A percentile compares a stretch with the other conserved stretches of the same genome.
phyloP scores from a whole-genome alignment of 2,329 filamentous ascomycete genomes.

The Aspergillus latus region DNA sequence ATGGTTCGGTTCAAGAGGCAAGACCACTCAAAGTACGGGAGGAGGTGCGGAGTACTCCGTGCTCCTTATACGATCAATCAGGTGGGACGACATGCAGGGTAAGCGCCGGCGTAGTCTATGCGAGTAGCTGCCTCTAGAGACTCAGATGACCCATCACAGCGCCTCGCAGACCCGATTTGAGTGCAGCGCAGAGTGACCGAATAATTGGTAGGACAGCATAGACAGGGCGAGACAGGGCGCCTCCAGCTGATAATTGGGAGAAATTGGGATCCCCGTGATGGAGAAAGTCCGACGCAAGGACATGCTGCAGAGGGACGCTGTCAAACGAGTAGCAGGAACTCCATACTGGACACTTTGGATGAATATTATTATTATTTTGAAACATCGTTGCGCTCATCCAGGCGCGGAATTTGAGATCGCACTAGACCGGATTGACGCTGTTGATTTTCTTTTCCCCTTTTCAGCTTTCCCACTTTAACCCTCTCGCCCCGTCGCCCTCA shows the following conservation, averaged over 20 bases:
- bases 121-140: neutral
- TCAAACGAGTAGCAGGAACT: constrained; percentile 2
- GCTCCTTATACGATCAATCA: constrained; percentile 4
- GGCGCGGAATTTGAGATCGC: constrained; percentile 13
- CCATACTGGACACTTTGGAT: constrained; percentile 1
- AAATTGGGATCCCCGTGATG: constrained; percentile 11
- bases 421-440: constrained; percentile 7
- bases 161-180: constrained; percentile 6
- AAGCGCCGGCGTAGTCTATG: constrained; percentile 5
- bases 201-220: constrained; percentile 4
- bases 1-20: neutral
- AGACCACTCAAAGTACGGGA: no score
- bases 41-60: neutral
- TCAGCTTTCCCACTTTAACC: constrained; percentile 16
- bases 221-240: neutral
- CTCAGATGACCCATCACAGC: constrained; percentile 8
- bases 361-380: constrained; percentile 12
- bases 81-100: neutral
- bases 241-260: constrained; percentile 3
- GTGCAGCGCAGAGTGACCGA: neutral
- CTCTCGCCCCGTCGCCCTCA: constrained; percentile 13
- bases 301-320: constrained; percentile 1
- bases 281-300: constrained; percentile 9
- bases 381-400: constrained; percentile 7
- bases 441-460: constrained; percentile 13